Evolutionary conservation across 2,329 filamentous ascomycete genomes (phyloP), one percentile per base, ranked within the genome.

Genomic region (Sarocladium strictum): DNA sequence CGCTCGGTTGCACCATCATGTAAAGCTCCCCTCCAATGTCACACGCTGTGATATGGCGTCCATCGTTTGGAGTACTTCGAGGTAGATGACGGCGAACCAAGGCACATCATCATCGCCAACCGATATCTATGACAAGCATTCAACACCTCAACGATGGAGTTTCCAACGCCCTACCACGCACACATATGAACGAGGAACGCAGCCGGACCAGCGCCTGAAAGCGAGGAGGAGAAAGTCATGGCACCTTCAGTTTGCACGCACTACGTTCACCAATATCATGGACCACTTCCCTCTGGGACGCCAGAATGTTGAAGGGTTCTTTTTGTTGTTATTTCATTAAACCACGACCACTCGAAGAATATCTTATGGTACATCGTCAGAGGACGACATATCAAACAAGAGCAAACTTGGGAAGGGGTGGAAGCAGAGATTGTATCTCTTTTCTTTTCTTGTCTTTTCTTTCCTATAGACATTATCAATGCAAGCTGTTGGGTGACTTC

Each of bases 1-100:
- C 60, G 40, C 58, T 67, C 23, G 63, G 65, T 54, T 71, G 68
- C 59, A 61, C 57, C 27, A 54, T 70, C 61, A 70, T 70, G 69
- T 71, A 69, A 67, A 62, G 24, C 32, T 24, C n/a, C 53, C 12
- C 32, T 38, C 53, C 27, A 14, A 1, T 29, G 24, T n/a, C 38
- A 19, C 37, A 33, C 19, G n/a, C 27, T 38, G 35, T 29, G 45
- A 27, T 5, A 5, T 21, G 12, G 24, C 26, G n/a, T 12, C 14
- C 26, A 29, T 27, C 43, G 4, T 32, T 17, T 17, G 26, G 23
- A 51, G 47, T 19, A 15, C 29, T 33, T 51, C 29, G 47, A 51
- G 26, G 47, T 51, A 51, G 27, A 51, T 51, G 47, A 51, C 47
- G 27, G 26, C 27, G 47, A 33, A 19, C 40, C 12, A 53, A 53